Percentiles rank a stretch among this genome's conserved stretches.
These are phyloP conservation scores for Hygrophoropsis aurantiaca DNA, from an alignment of 768 basidiomycete species.

Conservation along the genomic window DNA sequence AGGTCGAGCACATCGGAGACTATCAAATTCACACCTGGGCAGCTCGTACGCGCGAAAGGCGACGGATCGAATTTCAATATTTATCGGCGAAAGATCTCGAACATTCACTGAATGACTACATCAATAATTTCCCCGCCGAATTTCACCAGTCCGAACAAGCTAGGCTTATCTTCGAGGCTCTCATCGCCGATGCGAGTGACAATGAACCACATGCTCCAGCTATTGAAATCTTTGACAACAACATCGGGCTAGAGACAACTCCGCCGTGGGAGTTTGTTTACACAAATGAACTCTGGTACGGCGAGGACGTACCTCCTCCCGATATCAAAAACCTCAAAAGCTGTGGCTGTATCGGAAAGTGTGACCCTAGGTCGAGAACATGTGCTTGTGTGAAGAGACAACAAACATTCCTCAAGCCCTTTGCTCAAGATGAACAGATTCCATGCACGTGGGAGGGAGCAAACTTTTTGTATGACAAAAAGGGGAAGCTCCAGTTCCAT, in stretches of 20 bases:
- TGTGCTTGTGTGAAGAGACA: conserved; percentile 73
- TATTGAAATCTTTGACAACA: conserved; percentile 63
- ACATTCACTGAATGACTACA: conserved; percentile 60
- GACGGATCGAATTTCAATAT: conserved; percentile 19
- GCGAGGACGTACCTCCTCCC: conserved; percentile 65
- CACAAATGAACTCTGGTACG: conserved; percentile 78
- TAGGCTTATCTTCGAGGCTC: conserved; percentile 58
- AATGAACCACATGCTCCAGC: conserved; percentile 71
- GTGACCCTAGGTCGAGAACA: conserved; percentile 69
- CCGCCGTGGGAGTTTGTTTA: conserved; percentile 90
- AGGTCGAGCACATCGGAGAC: conserved; percentile 1
- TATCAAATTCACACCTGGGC: conserved; percentile 22
- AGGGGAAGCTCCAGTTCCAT: conserved; percentile 48
- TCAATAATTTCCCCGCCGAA: conserved; percentile 51
- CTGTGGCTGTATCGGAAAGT: conserved; percentile 75
- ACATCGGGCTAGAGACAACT: conserved; percentile 63
- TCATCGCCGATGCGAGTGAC: conserved; percentile 59
- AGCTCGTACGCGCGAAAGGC: conserved; percentile 15
- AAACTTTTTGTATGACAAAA: conserved; percentile 71
- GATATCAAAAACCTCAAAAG: conserved; percentile 56
- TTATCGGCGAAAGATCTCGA: conserved; percentile 52
- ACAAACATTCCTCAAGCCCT: conserved; percentile 27
- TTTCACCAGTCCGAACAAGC: conserved; percentile 43
- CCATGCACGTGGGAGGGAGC: conserved; percentile 34
- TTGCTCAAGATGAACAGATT: conserved; percentile 18